Evolutionary conservation across 176 grass and related monocot species (phyloP).

Genomic region (Chloris gayana): DNA sequence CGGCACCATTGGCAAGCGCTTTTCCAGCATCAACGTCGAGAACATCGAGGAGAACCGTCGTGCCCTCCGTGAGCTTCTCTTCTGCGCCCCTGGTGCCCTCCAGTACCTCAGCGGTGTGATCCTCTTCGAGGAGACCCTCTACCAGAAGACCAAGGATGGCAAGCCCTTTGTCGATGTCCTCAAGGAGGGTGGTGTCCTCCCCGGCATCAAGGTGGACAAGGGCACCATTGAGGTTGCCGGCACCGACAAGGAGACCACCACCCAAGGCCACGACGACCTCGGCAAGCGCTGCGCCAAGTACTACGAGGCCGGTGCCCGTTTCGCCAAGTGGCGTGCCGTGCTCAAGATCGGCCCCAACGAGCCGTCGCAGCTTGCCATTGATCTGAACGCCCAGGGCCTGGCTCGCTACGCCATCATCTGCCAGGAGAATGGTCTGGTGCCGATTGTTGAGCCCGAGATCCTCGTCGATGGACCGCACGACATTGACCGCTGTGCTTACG

Average conservation of each 20-base stretch:
- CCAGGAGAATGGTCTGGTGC: constrained; percentile 90
- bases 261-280: constrained; percentile 82
- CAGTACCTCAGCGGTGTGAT: constrained; percentile 68
- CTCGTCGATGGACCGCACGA: constrained; percentile 79
- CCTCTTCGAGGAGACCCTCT: constrained; percentile 91
- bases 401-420: constrained; percentile 90
- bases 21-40: constrained; percentile 86
- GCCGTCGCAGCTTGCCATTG: constrained; percentile 77
- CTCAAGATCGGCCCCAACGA: constrained; percentile 77
- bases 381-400: constrained; percentile 76
- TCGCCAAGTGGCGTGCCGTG: constrained; percentile 92
- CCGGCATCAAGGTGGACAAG: constrained; percentile 91
- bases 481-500: constrained; percentile 65
- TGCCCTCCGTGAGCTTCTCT: constrained; percentile 79
- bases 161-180: constrained; percentile 81
- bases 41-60: constrained; percentile 87
- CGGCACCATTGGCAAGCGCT: constrained; percentile 86
- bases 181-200: constrained; percentile 62
- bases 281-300: constrained; percentile 88
- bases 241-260: constrained; percentile 83
- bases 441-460: constrained; percentile 90
- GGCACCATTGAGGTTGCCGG: constrained; percentile 70
- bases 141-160: constrained; percentile 89
- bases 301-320: constrained; percentile 82
- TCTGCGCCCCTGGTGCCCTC: constrained; percentile 72